Evolutionary conservation across 2,329 filamentous ascomycete species (phyloP), one percentile per base, ranked within the genome.

Genomic region (Penicillium sp.): DNA sequence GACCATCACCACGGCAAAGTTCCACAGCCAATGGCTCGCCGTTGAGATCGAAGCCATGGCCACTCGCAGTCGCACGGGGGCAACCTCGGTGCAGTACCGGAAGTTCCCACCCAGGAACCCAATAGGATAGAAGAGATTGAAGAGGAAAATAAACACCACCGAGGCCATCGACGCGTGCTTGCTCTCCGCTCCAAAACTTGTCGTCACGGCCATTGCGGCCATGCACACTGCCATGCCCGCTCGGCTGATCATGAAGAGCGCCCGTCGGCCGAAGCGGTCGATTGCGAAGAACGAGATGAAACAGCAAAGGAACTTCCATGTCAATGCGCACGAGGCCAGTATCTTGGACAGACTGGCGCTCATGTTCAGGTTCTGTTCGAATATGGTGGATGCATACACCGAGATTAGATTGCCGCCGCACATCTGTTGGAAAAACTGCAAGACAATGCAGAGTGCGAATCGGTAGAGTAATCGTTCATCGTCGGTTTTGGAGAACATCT

Each of bases 91-190:
- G 1, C 67, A 52, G 28, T 56, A 51, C 4, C 51, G 20, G 77
- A 77, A 83, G 0, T 78, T 77, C 14, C 79, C 68, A 9, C 78
- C 77, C 3, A 80, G 56, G 75, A 77, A 81, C 1, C 75, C 80
- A 0, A 78, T 77, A n/a, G 78, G 79, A 43, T 81, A 82, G 38
- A 78, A 80, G 2, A 78, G 77, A 45, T 82, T 82, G 62, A 81
- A 83, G 3, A 77, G 73, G 59, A 83, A 83, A n/a, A 83, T 47
- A 33, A 53, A 54, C 9, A 42, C 34, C 2, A 36, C 39, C 1
- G 43, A 43, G 2, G 33, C 40, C 7, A 46, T 38, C 14, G 43
- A 39, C 8, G 39, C 39, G 8, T 14, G 20, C 5, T 37, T 34
- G 21, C 43, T 43, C 2, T 27, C 31, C 2, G 29, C 54, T 10